Base-by-base conservation (phyloP, 129 eudicot genomes). In the Helianthus tuberosus region DNA sequence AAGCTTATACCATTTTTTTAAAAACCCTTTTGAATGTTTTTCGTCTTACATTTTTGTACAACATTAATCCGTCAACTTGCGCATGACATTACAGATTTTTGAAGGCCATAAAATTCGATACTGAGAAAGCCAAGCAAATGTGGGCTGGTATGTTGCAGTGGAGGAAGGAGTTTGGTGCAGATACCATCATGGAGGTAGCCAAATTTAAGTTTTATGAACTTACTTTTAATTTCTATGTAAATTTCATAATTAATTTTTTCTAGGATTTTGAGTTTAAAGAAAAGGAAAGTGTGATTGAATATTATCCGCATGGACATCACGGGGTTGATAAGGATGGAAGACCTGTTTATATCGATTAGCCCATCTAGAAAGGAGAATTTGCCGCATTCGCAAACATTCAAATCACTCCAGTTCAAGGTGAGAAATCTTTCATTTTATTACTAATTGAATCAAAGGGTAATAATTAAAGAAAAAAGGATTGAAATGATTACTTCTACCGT, bases 301-400 rank as follows among this genome's bases (percentile, higher is more conserved):
- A 95, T 83, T 91, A 95, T 66, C 99, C 97, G 23, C 99, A 95
- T 71, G 99, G 99, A 60, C 96, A 95, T 81, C 99, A 95, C 57
- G 99, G 99, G 16, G 99, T 95, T 76, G 99, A 95, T 81, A 95
- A 91, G 78, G 95, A 86, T 17, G 97, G 99, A 44, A 72, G 95
- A 44, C 99, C 97, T 4, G 84, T 95, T 14, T 95, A 95, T 82
- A 89, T 91, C 15, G 99, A 95, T n/a, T n/a, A n/a, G n/a, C n/a
- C n/a, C n/a, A n/a, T n/a, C n/a, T n/a, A n/a, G n/a, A n/a, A n/a
- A n/a, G n/a, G n/a, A n/a, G n/a, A n/a, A n/a, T n/a, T n/a, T n/a
- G n/a, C n/a, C n/a, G n/a, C n/a, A n/a, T n/a, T n/a, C n/a, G n/a
- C n/a, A n/a, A n/a, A n/a, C n/a, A n/a, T n/a, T n/a, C n/a, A n/a